Percentiles rank a stretch among this genome's conserved stretches.
Evolutionary conservation across 148 eudicot species (phyloP).

Genomic region (Pouteria glomerata): DNA sequence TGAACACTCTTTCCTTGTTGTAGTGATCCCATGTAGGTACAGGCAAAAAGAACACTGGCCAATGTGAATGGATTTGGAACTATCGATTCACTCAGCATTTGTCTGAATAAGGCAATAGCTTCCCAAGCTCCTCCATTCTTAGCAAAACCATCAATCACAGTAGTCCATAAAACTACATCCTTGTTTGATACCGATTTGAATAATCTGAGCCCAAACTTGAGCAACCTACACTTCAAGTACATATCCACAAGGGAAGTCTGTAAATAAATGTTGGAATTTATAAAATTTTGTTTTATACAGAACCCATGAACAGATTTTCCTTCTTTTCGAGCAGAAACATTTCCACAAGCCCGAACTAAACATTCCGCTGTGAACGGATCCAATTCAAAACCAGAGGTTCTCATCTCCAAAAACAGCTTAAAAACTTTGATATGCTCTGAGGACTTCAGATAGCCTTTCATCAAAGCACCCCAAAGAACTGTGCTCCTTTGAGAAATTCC

Average conservation of each 20-base stretch:
- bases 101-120: slow-evolving; percentile 10
- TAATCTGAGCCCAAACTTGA: not conserved
- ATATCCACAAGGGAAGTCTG: slow-evolving; percentile 7
- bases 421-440: not conserved
- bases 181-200: slow-evolving; percentile 1
- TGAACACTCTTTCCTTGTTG: slow-evolving; percentile 18
- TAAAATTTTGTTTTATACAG: not conserved
- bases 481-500: not conserved
- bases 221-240: slow-evolving; percentile 11
- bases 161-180: slow-evolving; percentile 14
- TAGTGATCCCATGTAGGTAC: slow-evolving; percentile 6
- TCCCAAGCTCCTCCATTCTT: slow-evolving; percentile 11
- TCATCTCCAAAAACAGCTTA: slow-evolving; percentile 3
- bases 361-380: not conserved
- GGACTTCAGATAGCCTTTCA: slow-evolving; percentile 11
- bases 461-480: slow-evolving; percentile 6
- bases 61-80: slow-evolving; percentile 9
- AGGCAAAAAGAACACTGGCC: slow-evolving; percentile 10
- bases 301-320: slow-evolving; percentile 8
- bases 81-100: not conserved
- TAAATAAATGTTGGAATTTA: not conserved
- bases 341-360: slow-evolving; percentile 14
- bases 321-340: slow-evolving; percentile 9
- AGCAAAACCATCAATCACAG: slow-evolving; percentile 4
- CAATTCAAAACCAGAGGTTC: slow-evolving; percentile 3